These are phyloP conservation scores for Coprinopsis strossmayeri DNA, from an alignment of 768 basidiomycete species.

Conservation along the genomic window DNA sequence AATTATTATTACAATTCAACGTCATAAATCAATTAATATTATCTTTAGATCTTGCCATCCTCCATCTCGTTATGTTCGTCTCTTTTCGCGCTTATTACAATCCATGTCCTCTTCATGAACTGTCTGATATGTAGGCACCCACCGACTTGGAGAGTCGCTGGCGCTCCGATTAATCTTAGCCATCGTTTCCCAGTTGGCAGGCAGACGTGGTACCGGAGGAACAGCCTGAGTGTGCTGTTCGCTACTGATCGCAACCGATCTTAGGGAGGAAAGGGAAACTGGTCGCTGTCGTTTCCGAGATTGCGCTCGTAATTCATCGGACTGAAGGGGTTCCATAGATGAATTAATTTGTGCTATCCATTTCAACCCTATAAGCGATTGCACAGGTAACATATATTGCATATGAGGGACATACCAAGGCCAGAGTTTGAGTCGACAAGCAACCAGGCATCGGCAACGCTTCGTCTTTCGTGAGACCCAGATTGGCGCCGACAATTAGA, in stretches of 20 bases:
- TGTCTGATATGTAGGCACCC: background rate
- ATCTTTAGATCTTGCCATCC: too few species aligned
- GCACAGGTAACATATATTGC: too few species aligned
- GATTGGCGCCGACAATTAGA: constrained; percentile 5
- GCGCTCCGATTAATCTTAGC: background rate
- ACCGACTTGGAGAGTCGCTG: constrained; percentile 1
- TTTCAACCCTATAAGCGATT: background rate
- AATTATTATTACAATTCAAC: too few species aligned
- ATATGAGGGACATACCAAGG: constrained; percentile 1
- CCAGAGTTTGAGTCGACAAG: background rate
- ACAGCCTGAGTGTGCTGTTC: background rate
- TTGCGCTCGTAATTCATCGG: background rate
- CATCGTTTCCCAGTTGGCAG: background rate
- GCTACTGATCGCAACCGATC: background rate
- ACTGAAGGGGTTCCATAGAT: background rate
- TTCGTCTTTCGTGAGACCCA: constrained; percentile 13
- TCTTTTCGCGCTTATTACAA: background rate
- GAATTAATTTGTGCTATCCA: background rate
- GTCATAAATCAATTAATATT: too few species aligned
- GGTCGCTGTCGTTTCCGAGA: background rate
- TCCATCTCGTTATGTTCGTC: background rate
- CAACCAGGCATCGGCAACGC: constrained; percentile 23
- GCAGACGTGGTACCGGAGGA: background rate
- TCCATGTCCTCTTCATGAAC: background rate
- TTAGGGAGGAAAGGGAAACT: background rate